A percentile compares a stretch with the other conserved stretches of the same genome.
phyloP scores from a whole-genome alignment of 371 early-diverging fungal species.

The Zancudomyces culisetae region DNA sequence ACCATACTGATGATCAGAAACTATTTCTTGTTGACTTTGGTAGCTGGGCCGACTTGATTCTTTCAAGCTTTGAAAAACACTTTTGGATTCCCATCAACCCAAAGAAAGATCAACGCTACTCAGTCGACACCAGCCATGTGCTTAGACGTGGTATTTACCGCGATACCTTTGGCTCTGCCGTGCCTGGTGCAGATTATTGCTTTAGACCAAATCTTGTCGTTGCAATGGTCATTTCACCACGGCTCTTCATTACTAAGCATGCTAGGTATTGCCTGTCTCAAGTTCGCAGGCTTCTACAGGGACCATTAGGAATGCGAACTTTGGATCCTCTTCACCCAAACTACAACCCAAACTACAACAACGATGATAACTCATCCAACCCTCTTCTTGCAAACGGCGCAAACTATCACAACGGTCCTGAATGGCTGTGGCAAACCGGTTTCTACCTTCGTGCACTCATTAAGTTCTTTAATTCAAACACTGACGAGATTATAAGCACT shows the following conservation, averaged over 20 bases:
- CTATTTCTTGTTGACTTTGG: constrained; percentile 27
- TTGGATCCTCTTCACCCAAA: constrained; percentile 76
- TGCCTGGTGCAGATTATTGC: constrained; percentile 70
- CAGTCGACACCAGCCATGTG: constrained; percentile 41
- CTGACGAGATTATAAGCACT: constrained; percentile 7
- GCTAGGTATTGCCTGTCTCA: constrained; percentile 46
- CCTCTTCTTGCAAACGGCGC: constrained; percentile 71
- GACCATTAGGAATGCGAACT: constrained; percentile 87
- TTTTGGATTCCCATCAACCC: constrained; percentile 66
- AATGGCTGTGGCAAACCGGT: constrained; percentile 90
- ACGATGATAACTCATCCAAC: constrained; percentile 71
- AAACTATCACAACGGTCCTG: constrained; percentile 94
- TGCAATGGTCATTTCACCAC: constrained; percentile 89
- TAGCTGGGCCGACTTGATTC: constrained; percentile 62
- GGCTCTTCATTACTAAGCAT: constrained; percentile 59
- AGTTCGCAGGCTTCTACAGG: constrained; percentile 43
- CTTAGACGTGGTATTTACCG: constrained; percentile 91
- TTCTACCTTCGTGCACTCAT: constrained; percentile 72
- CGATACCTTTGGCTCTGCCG: constrained; percentile 57
- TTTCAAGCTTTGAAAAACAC: constrained; percentile 60
- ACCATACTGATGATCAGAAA: too few species aligned
- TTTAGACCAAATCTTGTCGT: constrained; percentile 78
- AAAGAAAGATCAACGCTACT: constrained; percentile 34
- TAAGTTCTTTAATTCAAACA: constrained; percentile 29
- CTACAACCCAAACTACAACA: constrained; percentile 81